These are phyloP conservation scores for Ulmus americana DNA, from an alignment of 331 rosid genomes.

Conservation along the genomic window DNA sequence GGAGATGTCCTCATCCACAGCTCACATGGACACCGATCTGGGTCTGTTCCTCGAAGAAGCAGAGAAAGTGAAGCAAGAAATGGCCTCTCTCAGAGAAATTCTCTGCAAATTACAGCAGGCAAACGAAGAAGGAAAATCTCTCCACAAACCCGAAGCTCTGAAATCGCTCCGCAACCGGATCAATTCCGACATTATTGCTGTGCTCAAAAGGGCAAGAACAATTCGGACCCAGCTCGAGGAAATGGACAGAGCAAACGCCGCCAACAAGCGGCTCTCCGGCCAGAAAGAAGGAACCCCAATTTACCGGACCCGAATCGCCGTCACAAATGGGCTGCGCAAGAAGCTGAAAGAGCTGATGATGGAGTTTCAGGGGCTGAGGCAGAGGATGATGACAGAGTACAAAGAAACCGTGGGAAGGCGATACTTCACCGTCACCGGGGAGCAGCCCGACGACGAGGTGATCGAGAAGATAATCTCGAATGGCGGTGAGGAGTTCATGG, in stretches of 20 bases:
- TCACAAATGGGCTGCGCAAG: conserved; percentile 69
- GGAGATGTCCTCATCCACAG: conserved; percentile 39
- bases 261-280: conserved; percentile 52
- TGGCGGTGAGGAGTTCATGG: conserved; percentile 52
- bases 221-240: conserved; percentile 61
- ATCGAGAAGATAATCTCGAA: conserved; percentile 69
- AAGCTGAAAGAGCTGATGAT: conserved; percentile 81
- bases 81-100: conserved; percentile 43
- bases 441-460: conserved; percentile 63
- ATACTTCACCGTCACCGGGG: conserved; percentile 76
- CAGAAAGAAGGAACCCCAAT: conserved; percentile 61
- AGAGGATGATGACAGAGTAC: conserved; percentile 78
- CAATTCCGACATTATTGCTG: conserved; percentile 46
- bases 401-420: conserved; percentile 78
- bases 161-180: conserved; percentile 46
- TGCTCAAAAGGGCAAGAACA: conserved; percentile 49
- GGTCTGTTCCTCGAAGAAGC: conserved; percentile 69
- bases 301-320: conserved; percentile 66
- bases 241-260: conserved; percentile 68
- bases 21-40: conserved; percentile 47
- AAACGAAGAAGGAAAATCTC: conserved; percentile 71
- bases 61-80: conserved; percentile 66
- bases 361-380: conserved; percentile 77
- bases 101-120: conserved; percentile 52
- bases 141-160: conserved; percentile 62